Conservation (phyloP, 768 basidiomycete species). For the Mycena kentingensis region DNA sequence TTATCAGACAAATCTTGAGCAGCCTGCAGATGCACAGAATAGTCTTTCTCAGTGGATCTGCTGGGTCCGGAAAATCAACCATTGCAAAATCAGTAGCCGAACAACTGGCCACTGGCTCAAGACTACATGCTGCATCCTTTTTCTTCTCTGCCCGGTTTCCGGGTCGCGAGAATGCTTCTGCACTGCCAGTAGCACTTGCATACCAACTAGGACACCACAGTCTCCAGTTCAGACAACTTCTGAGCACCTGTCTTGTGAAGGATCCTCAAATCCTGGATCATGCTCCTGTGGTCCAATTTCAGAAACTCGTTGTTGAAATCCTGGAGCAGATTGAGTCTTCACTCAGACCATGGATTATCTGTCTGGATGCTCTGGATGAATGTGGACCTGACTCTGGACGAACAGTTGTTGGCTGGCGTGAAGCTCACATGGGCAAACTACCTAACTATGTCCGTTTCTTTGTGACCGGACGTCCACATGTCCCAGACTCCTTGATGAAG, state of each 20-base stretch:
- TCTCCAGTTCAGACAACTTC: neutral
- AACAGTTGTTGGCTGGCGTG: constrained; percentile 1
- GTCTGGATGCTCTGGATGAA: constrained; percentile 16
- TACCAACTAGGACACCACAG: constrained; percentile 4
- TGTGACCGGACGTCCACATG: constrained; percentile 10
- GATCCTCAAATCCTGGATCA: neutral
- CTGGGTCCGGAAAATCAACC: constrained; percentile 2
- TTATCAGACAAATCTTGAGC: neutral
- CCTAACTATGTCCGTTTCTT: constrained; percentile 8
- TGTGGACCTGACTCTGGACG: constrained; percentile 8
- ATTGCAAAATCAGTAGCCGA: constrained; percentile 12
- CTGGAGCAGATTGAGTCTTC: constrained; percentile 1
- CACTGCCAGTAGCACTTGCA: neutral
- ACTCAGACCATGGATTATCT: constrained; percentile 9
- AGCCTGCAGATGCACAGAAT: too few species aligned
- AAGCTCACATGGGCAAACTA: neutral
- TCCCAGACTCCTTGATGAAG: constrained; percentile 2
- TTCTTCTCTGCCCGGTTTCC: constrained; percentile 7
- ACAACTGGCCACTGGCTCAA: neutral
- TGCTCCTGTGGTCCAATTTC: neutral
- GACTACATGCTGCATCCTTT: constrained; percentile 10
- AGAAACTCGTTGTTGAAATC: constrained; percentile 3
- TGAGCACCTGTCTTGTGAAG: neutral
- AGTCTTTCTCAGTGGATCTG: neutral
- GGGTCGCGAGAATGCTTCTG: neutral